Percentiles rank a stretch among this genome's conserved stretches.
phyloP scores from a whole-genome alignment of 1,284 basidiomycete species.

The Cutaneotrichosporon dermatis region DNA sequence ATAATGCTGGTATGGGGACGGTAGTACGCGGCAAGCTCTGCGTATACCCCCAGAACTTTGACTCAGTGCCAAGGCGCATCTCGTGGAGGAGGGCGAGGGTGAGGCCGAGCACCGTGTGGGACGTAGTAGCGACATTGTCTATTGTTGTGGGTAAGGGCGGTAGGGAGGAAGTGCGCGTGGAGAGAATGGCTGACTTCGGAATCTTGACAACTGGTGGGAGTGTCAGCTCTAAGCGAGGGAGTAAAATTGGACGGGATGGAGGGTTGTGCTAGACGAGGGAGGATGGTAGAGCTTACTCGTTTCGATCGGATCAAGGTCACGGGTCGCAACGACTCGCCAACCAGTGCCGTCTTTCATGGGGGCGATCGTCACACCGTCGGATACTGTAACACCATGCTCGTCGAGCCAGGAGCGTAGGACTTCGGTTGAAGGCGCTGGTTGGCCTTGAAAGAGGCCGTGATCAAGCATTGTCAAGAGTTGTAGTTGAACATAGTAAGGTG shows the following conservation, averaged over 20 bases:
- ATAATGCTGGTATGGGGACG: conserved; percentile 42
- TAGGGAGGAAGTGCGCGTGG: conserved; percentile 31
- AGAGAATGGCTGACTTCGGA: conserved; percentile 45
- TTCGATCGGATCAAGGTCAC: conserved; percentile 18
- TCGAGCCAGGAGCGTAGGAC: conserved; percentile 24
- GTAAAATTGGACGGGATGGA: no score
- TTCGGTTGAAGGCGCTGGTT: conserved; percentile 20
- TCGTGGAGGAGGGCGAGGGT: conserved; percentile 48
- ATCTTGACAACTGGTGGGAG: conserved; percentile 40
- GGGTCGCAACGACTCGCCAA: conserved; percentile 14
- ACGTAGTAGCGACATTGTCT: conserved; percentile 7
- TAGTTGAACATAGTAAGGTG: not conserved
- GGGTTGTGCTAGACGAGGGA: not conserved
- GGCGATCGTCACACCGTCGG: conserved; percentile 15
- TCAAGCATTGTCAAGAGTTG: conserved; percentile 1
- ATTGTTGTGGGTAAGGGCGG: conserved; percentile 6
- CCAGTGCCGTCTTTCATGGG: conserved; percentile 26
- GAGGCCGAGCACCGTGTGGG: conserved; percentile 40
- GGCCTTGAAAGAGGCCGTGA: conserved; percentile 9
- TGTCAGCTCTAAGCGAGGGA: no score
- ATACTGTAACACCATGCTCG: conserved; percentile 12
- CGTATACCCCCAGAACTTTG: conserved; percentile 46
- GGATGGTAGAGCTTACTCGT: conserved; percentile 14
- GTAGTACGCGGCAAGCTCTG: conserved; percentile 42
- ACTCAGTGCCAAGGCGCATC: conserved; percentile 34